A percentile compares a stretch with the other conserved stretches of the same genome.
phyloP scores from a whole-genome alignment of 345 rosid species.

The Eutrema heterophyllum region DNA sequence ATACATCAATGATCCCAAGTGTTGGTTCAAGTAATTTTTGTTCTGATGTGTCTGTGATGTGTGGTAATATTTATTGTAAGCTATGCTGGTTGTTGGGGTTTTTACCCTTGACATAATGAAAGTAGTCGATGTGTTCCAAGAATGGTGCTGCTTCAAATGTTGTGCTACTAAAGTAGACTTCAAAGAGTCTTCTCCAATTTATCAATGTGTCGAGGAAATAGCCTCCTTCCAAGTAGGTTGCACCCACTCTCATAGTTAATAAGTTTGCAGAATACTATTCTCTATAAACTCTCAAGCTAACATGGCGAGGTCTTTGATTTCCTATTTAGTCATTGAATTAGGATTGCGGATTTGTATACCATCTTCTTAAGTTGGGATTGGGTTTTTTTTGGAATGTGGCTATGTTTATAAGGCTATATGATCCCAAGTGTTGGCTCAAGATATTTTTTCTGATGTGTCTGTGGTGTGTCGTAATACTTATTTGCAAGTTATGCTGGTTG shows the following conservation, averaged over 20 bases:
- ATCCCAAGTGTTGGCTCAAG: neutral
- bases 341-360: neutral
- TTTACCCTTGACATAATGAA: neutral
- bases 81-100: neutral
- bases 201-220: too few relatives aligned
- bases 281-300: neutral
- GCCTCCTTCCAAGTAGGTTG: too few relatives aligned
- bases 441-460: neutral
- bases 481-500: neutral
- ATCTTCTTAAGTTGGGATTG: neutral
- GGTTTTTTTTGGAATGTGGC: neutral
- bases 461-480: neutral
- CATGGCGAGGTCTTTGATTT: neutral
- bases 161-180: neutral
- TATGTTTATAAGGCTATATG: neutral
- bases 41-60: neutral
- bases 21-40: neutral
- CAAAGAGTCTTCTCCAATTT: neutral
- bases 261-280: neutral
- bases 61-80: neutral
- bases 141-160: neutral
- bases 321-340: too few relatives aligned
- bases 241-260: neutral
- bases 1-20: neutral
- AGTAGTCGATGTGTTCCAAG: neutral